Evolutionary conservation across 164 flowering plant genomes (phyloP), one percentile per base, ranked within the genome.

Genomic region (Magnolia sinica): DNA sequence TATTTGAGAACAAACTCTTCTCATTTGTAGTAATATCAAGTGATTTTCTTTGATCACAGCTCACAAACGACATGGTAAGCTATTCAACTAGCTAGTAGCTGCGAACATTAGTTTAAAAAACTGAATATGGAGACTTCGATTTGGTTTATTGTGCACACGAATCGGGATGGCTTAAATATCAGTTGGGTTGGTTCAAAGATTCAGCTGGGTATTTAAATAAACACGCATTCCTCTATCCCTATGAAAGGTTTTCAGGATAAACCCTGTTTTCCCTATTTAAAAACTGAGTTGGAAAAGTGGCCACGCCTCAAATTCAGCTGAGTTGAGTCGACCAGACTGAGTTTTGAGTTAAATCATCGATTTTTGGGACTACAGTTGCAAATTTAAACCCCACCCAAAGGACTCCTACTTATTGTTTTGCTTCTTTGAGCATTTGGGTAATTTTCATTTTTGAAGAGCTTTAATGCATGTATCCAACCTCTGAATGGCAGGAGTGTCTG

Each of bases 401-500:
- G 18, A 55, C 61, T 55, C 4, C 61, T 0, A 55, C 18, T 55
- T 16, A 55, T 55, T 16, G 18, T 11, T 55, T 37, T 16, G 18
- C 2, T 55, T 55, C 61, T 55, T 16, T 14, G 61, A 37, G 45
- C 3, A 55, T 55, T 55, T 55, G 18, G 45, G 18, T 55, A 55
- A 11, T 55, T 55, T 55, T 55, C 61, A 55, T 55, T 3, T 55
- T 37, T 5, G 45, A 37, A 37, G 45, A 65, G 24, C n/a, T 16
- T n/a, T 63, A n/a, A 63, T 63, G 7, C 8, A 22, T 6, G 22
- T 63, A 63, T 19, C 65, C 31, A 37, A 68, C 23, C 71, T 20
- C 29, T 55, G 37, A 68, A 37, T 68, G 22, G 51, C 85, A 91
- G 95, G 91, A 91, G 73, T 89, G 95, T 74, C 76, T 91, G 51